Conservation (phyloP, 768 basidiomycete species). For the Panaeolus cyanescens region DNA sequence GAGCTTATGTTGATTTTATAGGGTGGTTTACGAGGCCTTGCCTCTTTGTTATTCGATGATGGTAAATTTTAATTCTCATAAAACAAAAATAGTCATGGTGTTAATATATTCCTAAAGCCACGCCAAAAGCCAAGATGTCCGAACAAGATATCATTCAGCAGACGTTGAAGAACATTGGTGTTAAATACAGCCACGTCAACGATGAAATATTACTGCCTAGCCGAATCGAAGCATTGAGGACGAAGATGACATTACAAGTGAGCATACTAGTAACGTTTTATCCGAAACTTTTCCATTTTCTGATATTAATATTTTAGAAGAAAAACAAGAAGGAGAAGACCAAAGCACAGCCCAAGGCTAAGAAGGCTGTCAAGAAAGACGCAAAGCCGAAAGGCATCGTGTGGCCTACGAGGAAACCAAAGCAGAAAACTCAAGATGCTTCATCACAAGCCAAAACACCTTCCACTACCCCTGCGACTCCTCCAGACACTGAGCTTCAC, state of each 20-base stretch:
- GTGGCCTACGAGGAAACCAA: too few relatives aligned
- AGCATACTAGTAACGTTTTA: slow-evolving; percentile 11
- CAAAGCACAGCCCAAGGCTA: neutral
- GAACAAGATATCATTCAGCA: slow-evolving; percentile 52
- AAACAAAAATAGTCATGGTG: too few relatives aligned
- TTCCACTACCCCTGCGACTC: neutral
- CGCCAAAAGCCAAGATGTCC: slow-evolving; percentile 25
- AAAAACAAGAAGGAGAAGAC: neutral
- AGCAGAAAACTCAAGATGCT: too few relatives aligned
- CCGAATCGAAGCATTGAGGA: slow-evolving; percentile 65
- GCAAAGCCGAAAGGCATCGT: neutral
- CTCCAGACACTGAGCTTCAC: neutral
- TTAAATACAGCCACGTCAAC: slow-evolving; percentile 76
- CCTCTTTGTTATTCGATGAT: slow-evolving; percentile 71
- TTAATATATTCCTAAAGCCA: slow-evolving; percentile 27
- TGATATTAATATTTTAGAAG: neutral
- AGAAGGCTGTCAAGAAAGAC: neutral
- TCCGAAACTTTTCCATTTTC: neutral
- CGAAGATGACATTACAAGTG: slow-evolving; percentile 57
- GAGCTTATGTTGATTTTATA: slow-evolving; percentile 20
- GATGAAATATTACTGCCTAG: slow-evolving; percentile 70
- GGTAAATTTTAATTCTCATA: slow-evolving; percentile 44
- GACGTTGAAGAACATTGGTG: slow-evolving; percentile 60
- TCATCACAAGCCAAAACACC: neutral
- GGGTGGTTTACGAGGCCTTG: slow-evolving; percentile 61